Percentiles rank a stretch among this genome's conserved stretches.
Conservation (phyloP, 352 stramenopile species). For the Pythium oligandrum region DNA sequence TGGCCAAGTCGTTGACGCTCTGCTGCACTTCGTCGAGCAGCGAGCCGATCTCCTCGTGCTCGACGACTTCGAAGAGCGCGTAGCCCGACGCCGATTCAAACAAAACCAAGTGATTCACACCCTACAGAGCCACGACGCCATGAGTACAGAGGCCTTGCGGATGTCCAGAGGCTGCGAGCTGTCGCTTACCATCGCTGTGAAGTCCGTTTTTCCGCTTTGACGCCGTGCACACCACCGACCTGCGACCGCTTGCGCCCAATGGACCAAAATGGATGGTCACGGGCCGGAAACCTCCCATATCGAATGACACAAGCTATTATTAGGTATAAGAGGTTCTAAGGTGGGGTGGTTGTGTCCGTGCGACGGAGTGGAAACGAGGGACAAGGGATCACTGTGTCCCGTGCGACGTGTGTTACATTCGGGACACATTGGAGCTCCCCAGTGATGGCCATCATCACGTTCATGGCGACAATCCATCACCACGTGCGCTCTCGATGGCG, state of each 20-base stretch:
- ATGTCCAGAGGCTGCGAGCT: background rate
- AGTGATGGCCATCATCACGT: background rate
- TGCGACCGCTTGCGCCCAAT: background rate
- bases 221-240: background rate
- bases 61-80: slow-evolving; percentile 97
- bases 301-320: slow-evolving; percentile 7
- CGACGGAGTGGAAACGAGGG: too few species aligned
- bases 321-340: slow-evolving; percentile 4
- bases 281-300: slow-evolving; percentile 22
- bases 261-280: slow-evolving; percentile 20
- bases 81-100: slow-evolving; percentile 98
- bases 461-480: background rate
- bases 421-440: background rate
- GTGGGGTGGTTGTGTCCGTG: too few species aligned
- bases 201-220: slow-evolving; percentile 4
- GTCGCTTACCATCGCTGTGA: background rate
- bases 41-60: slow-evolving; percentile 95
- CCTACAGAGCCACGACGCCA: slow-evolving; percentile 14
- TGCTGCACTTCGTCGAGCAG: slow-evolving; percentile 89
- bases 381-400: background rate
- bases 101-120: slow-evolving; percentile 88
- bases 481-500: too few species aligned
- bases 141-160: background rate
- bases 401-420: slow-evolving; percentile 13
- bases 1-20: slow-evolving; percentile 90